Percentiles rank a stretch among this genome's conserved stretches.
Conservation (phyloP, 1,284 basidiomycete species). For the Mycena citricolor region DNA sequence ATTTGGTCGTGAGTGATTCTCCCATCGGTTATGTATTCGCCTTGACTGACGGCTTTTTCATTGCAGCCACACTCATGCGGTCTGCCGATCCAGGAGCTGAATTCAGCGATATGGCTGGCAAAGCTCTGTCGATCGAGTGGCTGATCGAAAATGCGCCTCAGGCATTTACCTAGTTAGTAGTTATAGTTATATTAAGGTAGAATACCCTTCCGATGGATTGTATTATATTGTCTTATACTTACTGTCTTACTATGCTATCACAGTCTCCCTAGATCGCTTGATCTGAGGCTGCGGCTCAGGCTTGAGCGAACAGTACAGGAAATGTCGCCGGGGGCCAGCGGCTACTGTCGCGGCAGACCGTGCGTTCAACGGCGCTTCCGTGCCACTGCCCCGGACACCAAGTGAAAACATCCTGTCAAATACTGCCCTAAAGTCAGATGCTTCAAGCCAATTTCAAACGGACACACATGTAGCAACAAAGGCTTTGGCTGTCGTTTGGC, state of each 20-base stretch:
- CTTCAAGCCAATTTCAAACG: conserved; percentile 5
- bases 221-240: conserved; percentile 18
- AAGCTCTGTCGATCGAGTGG: conserved; percentile 90
- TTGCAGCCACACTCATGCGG: conserved; percentile 87
- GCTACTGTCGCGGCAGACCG: conserved; percentile 61
- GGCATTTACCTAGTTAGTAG: conserved; percentile 20
- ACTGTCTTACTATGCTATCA: conserved; percentile 23
- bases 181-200: conserved; percentile 15
- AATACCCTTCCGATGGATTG: conserved; percentile 24
- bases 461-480: conserved; percentile 78
- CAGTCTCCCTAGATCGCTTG: conserved; percentile 36
- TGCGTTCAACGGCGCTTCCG: conserved; percentile 59
- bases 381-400: conserved; percentile 69
- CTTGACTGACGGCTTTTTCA: conserved; percentile 17
- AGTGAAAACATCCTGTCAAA: conserved; percentile 92
- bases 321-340: conserved; percentile 73
- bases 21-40: conserved; percentile 1
- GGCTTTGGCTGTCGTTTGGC: conserved; percentile 83
- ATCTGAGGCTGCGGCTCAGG: conserved; percentile 41
- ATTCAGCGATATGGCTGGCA: conserved; percentile 96
- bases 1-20: conserved; percentile 82
- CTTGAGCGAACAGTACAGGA: conserved; percentile 75
- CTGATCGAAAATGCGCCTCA: conserved; percentile 84
- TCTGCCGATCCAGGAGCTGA: conserved; percentile 85
- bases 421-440: conserved; percentile 48